Base-by-base conservation (phyloP, 257 asterid genomes). In the Lantana camara region DNA sequence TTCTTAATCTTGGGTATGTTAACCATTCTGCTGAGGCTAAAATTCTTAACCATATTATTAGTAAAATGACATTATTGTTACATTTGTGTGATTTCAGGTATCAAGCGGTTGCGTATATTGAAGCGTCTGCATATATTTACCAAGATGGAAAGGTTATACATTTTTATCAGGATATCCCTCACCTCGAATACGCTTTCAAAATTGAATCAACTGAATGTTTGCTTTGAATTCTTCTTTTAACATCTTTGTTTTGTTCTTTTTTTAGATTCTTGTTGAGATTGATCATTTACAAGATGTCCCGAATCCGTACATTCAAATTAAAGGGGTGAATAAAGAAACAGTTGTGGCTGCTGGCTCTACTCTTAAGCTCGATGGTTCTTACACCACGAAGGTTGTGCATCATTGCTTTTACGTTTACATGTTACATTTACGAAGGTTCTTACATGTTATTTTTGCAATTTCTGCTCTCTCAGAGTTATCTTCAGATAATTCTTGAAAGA, bases 1-100 rank as follows among this genome's bases (percentile, higher is more conserved):
- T 94, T 76, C 96, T 94, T 70, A 94, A 88, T 71, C 95, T 94
- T 22, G 99, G 99, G 99, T 94, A 86, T 59, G 92, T 85, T 55
- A n/a, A n/a, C n/a, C n/a, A n/a, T n/a, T n/a, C n/a, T n/a, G n/a
- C n/a, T n/a, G n/a, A n/a, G n/a, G n/a, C n/a, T n/a, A n/a, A n/a
- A n/a, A n/a, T n/a, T n/a, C n/a, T n/a, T n/a, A n/a, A n/a, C n/a
- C n/a, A n/a, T n/a, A n/a, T n/a, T n/a, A n/a, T n/a, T 35, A 35
- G 40, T 5, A 35, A 35, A 35, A 35, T 4, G 1, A 35, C 7
- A 35, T 35, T 35, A 35, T 35, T 77, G 67, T 59, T 68, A 57
- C 45, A 60, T 54, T 41, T 54, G 29, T 78, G 55, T 73, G 67
- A 48, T 71, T 73, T 70, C 78, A 94, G 99, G 91, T 94, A 94